These are phyloP conservation scores for Populus hybrid DNA, from an alignment of 441 rosid genomes.

Conservation along the genomic window DNA sequence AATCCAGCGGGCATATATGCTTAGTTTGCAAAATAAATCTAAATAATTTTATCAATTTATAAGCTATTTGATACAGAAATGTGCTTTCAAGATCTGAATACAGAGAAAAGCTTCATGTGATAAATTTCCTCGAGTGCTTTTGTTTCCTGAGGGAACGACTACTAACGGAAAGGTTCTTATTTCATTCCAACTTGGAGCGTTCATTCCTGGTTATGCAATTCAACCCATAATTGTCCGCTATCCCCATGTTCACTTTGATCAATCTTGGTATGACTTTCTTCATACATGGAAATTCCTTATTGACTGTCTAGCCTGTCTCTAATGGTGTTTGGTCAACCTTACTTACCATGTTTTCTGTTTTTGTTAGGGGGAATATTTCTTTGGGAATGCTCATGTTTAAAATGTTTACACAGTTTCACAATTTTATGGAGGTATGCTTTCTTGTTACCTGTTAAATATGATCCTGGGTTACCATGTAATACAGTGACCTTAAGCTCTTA, in stretches of 20 bases:
- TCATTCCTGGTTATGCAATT: constrained; percentile 77
- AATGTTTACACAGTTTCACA: constrained; percentile 98
- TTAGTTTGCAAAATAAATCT: constrained; percentile 25
- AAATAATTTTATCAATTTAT: constrained; percentile 50
- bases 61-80: constrained; percentile 93
- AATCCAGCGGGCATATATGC: not conserved
- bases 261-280: constrained; percentile 70
- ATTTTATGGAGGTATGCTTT: constrained; percentile 82
- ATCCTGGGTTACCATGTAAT: constrained; percentile 1
- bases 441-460: constrained; percentile 6
- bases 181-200: constrained; percentile 98
- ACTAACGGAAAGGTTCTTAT: constrained; percentile 81
- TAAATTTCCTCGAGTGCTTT: constrained; percentile 74
- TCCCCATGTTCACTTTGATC: constrained; percentile 97
- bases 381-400: constrained; percentile 83
- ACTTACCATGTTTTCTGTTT: constrained; percentile 3
- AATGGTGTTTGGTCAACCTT: not conserved
- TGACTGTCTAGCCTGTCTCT: not conserved
- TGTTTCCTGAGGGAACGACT: constrained; percentile 99
- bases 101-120: constrained; percentile 93
- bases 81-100: constrained; percentile 90
- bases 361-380: constrained; percentile 73
- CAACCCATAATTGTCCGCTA: constrained; percentile 92
- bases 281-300: not conserved
- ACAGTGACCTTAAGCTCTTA: not conserved